Evolutionary conservation across 805 yeast species (phyloP), one percentile per base, ranked within the genome.

Genomic region (Zygosaccharomyces pseudorouxii): DNA sequence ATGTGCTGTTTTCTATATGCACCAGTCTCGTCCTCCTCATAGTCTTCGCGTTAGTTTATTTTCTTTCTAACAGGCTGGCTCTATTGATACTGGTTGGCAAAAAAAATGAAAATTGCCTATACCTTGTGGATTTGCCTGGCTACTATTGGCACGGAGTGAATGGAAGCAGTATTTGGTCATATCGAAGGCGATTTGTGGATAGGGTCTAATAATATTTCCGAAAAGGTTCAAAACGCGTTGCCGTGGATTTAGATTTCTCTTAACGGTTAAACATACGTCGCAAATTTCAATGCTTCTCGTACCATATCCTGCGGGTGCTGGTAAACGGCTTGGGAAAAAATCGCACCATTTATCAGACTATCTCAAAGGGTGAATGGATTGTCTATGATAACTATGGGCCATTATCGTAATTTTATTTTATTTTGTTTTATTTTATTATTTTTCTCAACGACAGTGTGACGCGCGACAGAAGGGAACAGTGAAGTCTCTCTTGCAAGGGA

Each of bases 391-490:
- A 14, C 11, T 7, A 12, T 33, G 10, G 9, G 10, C 16, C 19
- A 14, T 33, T 10, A 10, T 33, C 10, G 5, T 14, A 6, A 10
- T 3, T 27, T 16, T 8, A 41, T 11, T 23, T 18, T 29, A 41
- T 11, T n/a, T 5, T 19, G 3, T 5, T 29, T 9, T 19, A 11
- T 19, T 19, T 28, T 4, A 12, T 14, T 9, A 19, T n/a, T 4
- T 14, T 25, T 28, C 25, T 23, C 6, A 28, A 29, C 23, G 44
- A 41, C 44, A 41, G 44, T 41, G 44, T 41, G 44, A 41, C 44
- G 44, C 44, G 44, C 31, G 36, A 11, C 27, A 11, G 10, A 4
- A 4, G 10, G 28, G 7, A 7, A 25, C 28, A 8, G 11, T 25
- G 28, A 25, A 9, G 10, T 25, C 11, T 25, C 7, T 25, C 11